Evolutionary conservation across 345 rosid species (phyloP).

Genomic region (Acer negundo): DNA sequence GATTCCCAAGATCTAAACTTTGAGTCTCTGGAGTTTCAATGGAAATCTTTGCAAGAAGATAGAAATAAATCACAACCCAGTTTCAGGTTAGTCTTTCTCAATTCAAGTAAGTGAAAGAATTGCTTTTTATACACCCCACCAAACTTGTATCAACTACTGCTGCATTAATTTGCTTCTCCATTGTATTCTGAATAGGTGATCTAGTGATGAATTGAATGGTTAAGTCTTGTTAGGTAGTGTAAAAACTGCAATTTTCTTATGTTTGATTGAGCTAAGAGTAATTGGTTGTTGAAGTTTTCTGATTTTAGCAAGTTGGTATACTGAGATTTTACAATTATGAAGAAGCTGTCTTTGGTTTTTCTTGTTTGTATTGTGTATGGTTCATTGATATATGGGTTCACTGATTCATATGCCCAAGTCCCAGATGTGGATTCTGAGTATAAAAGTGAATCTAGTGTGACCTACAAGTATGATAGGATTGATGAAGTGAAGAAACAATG

Average conservation of each 20-base stretch:
- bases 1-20: not conserved
- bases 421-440: conserved; percentile 17
- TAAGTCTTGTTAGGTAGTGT: conserved; percentile 13
- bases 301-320: conserved; percentile 23
- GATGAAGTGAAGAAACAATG: conserved; percentile 64
- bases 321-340: conserved; percentile 31
- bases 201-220: not conserved
- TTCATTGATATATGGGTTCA: conserved; percentile 26
- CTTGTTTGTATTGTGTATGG: conserved; percentile 31
- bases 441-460: conserved; percentile 29
- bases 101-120: no score
- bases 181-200: not conserved
- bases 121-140: no score
- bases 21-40: not conserved
- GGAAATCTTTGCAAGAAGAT: not conserved
- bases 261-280: not conserved
- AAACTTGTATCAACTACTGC: not conserved
- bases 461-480: conserved; percentile 57
- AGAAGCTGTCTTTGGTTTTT: conserved; percentile 19
- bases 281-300: conserved; percentile 27
- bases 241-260: conserved; percentile 11
- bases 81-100: conserved; percentile 3
- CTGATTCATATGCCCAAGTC: conserved; percentile 19
- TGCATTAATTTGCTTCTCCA: not conserved
- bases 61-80: not conserved